Conservation (phyloP, 441 rosid species). For the Gossypium trilobum region DNA sequence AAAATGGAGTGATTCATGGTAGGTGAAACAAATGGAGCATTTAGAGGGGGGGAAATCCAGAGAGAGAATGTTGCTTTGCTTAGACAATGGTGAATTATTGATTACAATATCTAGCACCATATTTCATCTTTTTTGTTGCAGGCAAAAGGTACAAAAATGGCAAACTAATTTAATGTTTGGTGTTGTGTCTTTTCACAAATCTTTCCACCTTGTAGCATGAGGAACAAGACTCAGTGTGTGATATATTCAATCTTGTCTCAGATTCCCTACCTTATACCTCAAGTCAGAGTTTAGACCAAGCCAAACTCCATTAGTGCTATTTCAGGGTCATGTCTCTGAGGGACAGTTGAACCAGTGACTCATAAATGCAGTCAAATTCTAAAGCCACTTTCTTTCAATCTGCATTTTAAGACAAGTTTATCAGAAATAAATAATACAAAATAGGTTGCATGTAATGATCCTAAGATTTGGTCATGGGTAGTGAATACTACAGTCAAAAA, state of each 20-base stretch:
- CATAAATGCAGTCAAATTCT: neutral
- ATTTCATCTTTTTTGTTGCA: neutral
- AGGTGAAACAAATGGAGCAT: constrained; percentile 15
- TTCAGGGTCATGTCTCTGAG: neutral
- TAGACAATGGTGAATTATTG: constrained; percentile 26
- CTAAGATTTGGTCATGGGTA: neutral
- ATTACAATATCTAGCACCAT: constrained; percentile 7
- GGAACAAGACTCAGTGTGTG: neutral
- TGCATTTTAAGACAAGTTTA: neutral
- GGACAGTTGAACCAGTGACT: neutral
- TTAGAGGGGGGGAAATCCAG: neutral
- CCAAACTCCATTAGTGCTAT: neutral
- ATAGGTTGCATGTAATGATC: neutral
- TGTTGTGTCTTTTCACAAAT: constrained; percentile 8
- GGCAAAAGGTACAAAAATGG: constrained; percentile 3
- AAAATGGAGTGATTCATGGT: constrained; percentile 24
- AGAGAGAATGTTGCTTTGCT: constrained; percentile 25
- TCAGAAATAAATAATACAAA: neutral
- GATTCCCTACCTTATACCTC: neutral
- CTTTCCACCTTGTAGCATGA: constrained; percentile 4
- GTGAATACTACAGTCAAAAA: neutral
- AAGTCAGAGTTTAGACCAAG: neutral
- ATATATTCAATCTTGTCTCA: neutral
- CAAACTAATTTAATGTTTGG: constrained; percentile 2
- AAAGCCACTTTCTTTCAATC: neutral